These are phyloP conservation scores for Zoysia japonica DNA, from an alignment of 176 grass and related monocot genomes.

Conservation along the genomic window DNA sequence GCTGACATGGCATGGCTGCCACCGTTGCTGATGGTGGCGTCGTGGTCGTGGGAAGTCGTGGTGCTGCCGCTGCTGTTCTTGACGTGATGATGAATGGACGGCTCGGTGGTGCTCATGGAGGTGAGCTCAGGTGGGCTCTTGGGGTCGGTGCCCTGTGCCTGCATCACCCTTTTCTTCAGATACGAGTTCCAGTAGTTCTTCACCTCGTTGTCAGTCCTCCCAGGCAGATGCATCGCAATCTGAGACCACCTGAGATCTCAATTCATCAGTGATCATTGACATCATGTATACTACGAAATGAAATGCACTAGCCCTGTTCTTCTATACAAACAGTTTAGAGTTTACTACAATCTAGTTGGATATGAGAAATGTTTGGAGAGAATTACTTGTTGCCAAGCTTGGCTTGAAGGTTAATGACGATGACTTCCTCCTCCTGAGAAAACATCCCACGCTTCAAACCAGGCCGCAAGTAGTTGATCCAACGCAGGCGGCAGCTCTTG, in stretches of 20 bases:
- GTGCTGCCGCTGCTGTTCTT: constrained; percentile 44
- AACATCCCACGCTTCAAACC: constrained; percentile 79
- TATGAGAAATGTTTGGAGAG: constrained; percentile 1
- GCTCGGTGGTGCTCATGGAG: constrained; percentile 53
- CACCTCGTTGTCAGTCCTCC: constrained; percentile 89
- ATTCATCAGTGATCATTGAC: constrained; percentile 18
- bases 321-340: not conserved
- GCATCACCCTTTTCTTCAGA: constrained; percentile 75
- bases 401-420: constrained; percentile 68
- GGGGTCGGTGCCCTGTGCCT: constrained; percentile 46
- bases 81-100: constrained; percentile 42
- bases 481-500: constrained; percentile 87
- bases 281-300: not conserved
- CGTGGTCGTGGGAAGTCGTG: constrained; percentile 52
- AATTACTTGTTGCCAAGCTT: constrained; percentile 74
- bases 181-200: constrained; percentile 96
- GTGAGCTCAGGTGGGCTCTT: constrained; percentile 36
- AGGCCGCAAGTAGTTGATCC: constrained; percentile 85
- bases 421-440: constrained; percentile 67
- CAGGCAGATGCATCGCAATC: constrained; percentile 82
- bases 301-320: not conserved
- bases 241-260: constrained; percentile 69
- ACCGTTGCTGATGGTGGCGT: constrained; percentile 34
- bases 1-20: constrained; percentile 20
- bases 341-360: not conserved